These are phyloP conservation scores for Magnaporthales sp. DNA, from an alignment of 2,329 filamentous ascomycete species.

Conservation along the genomic window DNA sequence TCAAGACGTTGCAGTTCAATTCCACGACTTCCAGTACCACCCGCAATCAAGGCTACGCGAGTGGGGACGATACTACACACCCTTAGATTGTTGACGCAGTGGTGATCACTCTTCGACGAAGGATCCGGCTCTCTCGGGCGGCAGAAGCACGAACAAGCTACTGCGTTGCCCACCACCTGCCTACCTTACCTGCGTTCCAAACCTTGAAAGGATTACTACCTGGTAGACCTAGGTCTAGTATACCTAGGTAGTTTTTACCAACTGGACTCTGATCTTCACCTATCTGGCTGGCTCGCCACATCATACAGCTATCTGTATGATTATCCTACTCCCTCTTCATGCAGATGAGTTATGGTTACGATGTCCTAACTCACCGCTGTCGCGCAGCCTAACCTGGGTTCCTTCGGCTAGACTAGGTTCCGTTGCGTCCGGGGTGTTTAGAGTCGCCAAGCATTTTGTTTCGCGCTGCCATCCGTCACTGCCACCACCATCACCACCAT, in stretches of 20 bases:
- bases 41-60: background rate
- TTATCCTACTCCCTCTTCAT: background rate
- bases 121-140: background rate
- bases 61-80: background rate
- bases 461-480: background rate
- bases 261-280: background rate
- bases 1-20: background rate
- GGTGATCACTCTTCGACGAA: background rate
- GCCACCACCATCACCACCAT: slow-evolving; percentile 1
- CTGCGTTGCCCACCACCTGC: background rate
- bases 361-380: background rate
- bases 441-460: background rate
- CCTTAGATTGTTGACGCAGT: background rate
- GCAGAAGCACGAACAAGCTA: background rate
- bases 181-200: background rate
- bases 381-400: background rate
- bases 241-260: background rate
- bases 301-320: background rate
- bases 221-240: background rate
- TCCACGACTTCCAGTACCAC: background rate
- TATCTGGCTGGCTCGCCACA: background rate
- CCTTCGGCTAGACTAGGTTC: background rate
- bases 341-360: background rate
- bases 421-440: background rate
- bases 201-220: background rate